These are phyloP conservation scores for Dendrobium officinale DNA, from an alignment of 106 monocot genomes.

Conservation along the genomic window DNA sequence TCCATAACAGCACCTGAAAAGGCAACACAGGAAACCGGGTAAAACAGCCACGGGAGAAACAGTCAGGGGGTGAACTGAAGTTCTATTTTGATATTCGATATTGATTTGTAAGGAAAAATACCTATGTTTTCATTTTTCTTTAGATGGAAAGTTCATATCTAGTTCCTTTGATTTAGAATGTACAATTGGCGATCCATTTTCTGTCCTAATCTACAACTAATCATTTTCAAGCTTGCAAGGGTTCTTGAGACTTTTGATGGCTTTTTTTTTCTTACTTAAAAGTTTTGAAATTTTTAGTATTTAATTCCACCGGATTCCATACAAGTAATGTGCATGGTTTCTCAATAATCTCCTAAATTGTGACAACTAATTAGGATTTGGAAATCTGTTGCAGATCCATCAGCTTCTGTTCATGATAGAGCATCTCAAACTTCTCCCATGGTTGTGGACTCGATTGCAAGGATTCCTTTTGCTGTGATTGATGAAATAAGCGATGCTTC, in stretches of 20 bases:
- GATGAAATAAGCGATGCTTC: slow-evolving; percentile 89
- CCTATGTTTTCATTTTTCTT: not conserved
- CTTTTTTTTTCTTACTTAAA: not conserved
- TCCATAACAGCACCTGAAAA: too few species aligned
- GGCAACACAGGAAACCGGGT: too few species aligned
- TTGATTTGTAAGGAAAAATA: not conserved
- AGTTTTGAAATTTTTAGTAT: not conserved
- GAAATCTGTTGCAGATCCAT: slow-evolving; percentile 18
- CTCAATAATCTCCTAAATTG: not conserved
- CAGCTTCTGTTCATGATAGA: slow-evolving; percentile 13
- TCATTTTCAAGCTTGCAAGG: not conserved
- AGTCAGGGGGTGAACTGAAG: not conserved
- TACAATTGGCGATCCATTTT: slow-evolving; percentile 2
- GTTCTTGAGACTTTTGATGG: not conserved
- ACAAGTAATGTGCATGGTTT: not conserved
- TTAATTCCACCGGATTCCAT: not conserved
- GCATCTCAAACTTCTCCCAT: slow-evolving; percentile 26
- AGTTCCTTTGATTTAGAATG: not conserved
- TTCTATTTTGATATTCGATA: not conserved
- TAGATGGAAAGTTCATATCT: not conserved
- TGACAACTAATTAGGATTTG: not conserved
- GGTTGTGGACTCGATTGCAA: slow-evolving; percentile 28
- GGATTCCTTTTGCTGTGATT: slow-evolving; percentile 76
- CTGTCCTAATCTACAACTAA: not conserved
- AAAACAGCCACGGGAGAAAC: too few species aligned